Percentiles rank a stretch among this genome's conserved stretches.
phyloP scores from a whole-genome alignment of 768 basidiomycete species.

The Erythrobasidium yunnanense region DNA sequence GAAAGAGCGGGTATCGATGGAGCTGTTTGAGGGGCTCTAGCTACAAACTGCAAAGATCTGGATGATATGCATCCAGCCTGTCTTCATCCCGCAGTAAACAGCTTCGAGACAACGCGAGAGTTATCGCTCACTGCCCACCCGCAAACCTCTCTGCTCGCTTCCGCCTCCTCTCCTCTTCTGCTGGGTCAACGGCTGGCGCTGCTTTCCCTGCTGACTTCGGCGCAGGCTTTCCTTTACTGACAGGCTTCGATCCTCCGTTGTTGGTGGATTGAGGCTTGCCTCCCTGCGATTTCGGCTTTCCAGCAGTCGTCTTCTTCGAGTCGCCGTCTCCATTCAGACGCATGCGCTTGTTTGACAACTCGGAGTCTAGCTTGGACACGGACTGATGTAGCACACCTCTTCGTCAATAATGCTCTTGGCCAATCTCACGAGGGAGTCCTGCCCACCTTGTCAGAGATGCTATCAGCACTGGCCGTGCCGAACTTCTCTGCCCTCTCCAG shows the following conservation, averaged over 20 bases:
- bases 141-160: slow-evolving; percentile 8
- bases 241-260: background rate
- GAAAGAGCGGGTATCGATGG: too few species aligned
- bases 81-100: too few species aligned
- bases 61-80: too few species aligned
- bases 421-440: too few species aligned
- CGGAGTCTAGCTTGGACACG: slow-evolving; percentile 5
- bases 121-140: too few species aligned
- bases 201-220: background rate
- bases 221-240: background rate
- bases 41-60: too few species aligned
- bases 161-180: slow-evolving; percentile 16
- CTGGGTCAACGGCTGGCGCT: slow-evolving; percentile 28
- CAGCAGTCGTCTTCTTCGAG: background rate
- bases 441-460: background rate
- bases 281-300: background rate
- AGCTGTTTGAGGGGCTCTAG: too few species aligned
- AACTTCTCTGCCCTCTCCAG: slow-evolving; percentile 2
- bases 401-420: too few species aligned
- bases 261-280: background rate
- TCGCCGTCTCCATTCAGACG: background rate
- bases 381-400: too few species aligned
- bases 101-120: too few species aligned
- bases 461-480: background rate
- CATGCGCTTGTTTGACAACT: slow-evolving; percentile 17